Evolutionary conservation across 169 alveolate species (phyloP), one percentile per base, ranked within the genome.

Genomic region (Toxoplasma gondii): DNA sequence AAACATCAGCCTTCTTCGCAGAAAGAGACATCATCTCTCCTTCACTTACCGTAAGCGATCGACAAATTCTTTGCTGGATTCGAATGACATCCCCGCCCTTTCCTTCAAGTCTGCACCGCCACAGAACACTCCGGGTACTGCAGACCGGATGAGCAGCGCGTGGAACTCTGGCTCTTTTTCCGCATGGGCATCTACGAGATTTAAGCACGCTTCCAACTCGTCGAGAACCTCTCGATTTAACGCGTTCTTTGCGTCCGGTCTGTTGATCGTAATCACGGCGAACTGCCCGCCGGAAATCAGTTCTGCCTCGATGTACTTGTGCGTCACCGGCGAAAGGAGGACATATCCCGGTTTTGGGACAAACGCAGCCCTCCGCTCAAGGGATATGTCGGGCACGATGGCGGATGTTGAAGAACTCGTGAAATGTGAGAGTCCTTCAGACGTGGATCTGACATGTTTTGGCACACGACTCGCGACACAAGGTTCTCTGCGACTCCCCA

Each of bases 41-140:
- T 7, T 49, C 4, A 96, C 93, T 9, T 88, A 82, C 93, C 98
- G 96, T 27, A 97, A 91, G 27, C 92, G 91, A 44, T 92, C 83
- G 27, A 97, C 97, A 54, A 96, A 95, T 39, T 43, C 39, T 36
- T 92, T 95, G 43, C 95, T 97, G 78, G 97, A 97, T 27, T 44
- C 88, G 24, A 83, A 86, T 38, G 88, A 90, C 97, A 97, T 96
- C 2, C 90, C 93, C 45, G 91, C 93, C 70, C 98, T 88, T 88
- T 97, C 98, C 92, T 97, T 97, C n/a, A 97, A 94, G 90, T 97
- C 98, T 82, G 98, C 98, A 74, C 98, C 98, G 36, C 98, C 97
- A 88, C 98, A 97, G 92, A 97, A 97, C 94, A 93, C 96, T 22
- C 97, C 97, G 12, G 96, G 93, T 9, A 92, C 96, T 10, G 64